phyloP scores from a whole-genome alignment of 2,329 filamentous ascomycete genomes.

The Endoconidiophora polonica region DNA sequence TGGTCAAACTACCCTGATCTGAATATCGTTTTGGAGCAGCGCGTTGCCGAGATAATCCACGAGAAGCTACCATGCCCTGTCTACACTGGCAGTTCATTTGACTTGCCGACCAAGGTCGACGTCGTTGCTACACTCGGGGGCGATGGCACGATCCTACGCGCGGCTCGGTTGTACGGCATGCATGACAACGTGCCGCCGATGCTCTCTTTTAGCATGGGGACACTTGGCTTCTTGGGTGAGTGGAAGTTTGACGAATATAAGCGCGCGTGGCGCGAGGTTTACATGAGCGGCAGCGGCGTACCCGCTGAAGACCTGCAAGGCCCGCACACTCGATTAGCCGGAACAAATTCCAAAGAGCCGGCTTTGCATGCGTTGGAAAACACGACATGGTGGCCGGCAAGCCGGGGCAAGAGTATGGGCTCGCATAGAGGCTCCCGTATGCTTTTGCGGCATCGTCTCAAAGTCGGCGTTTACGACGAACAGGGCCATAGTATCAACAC shows the following conservation, averaged over 20 bases:
- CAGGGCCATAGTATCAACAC: constrained; percentile 44
- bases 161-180: constrained; percentile 59
- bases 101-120: constrained; percentile 66
- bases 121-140: constrained; percentile 81
- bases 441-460: constrained; percentile 69
- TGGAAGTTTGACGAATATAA: constrained; percentile 95
- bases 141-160: constrained; percentile 78
- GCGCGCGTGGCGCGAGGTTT: constrained; percentile 78
- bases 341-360: constrained; percentile 14
- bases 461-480: constrained; percentile 66
- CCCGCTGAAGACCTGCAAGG: constrained; percentile 27
- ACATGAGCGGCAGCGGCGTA: constrained; percentile 54
- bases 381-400: constrained; percentile 43
- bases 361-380: constrained; percentile 1
- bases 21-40: constrained; percentile 67
- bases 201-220: constrained; percentile 92
- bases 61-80: constrained; percentile 55
- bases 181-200: constrained; percentile 73
- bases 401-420: constrained; percentile 70
- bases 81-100: constrained; percentile 37
- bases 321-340: constrained; percentile 23
- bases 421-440: constrained; percentile 58
- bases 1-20: constrained; percentile 63
- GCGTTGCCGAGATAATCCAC: constrained; percentile 57
- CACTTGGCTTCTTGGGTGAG: constrained; percentile 83